Evolutionary conservation across 306 rosid species (phyloP).

Genomic region (Trifolium pratense): DNA sequence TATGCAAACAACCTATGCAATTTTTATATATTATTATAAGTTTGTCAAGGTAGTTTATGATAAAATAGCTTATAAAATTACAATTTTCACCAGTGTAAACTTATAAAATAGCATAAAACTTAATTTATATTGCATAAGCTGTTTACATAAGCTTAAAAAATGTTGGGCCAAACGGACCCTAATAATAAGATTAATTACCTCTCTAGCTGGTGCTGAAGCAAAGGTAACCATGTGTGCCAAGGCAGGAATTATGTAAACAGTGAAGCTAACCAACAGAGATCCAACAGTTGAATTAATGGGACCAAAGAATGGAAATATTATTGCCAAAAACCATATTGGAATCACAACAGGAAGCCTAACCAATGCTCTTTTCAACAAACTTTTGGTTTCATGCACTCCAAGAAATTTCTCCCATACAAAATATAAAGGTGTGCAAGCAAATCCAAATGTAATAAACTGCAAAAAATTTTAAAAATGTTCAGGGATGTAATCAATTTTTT

Average conservation of each 20-base stretch:
- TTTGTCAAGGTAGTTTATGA: too few species aligned
- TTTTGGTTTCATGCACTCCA: conserved; percentile 84
- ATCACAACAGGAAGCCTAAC: conserved; percentile 89
- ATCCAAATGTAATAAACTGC: conserved; percentile 98
- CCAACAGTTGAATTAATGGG: conserved; percentile 97
- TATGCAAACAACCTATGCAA: too few species aligned
- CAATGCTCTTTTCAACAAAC: conserved; percentile 79
- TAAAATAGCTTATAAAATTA: too few species aligned
- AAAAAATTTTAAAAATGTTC: too few species aligned
- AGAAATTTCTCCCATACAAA: conserved; percentile 98
- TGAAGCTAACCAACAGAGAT: conserved; percentile 96
- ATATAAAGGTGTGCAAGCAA: conserved; percentile 97
- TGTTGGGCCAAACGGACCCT: too few species aligned
- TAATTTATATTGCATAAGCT: too few species aligned
- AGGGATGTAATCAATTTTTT: too few species aligned
- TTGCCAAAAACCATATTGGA: conserved; percentile 97
- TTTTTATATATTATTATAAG: too few species aligned
- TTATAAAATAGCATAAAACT: too few species aligned
- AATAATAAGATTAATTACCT: conserved; percentile 54
- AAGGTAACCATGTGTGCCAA: conserved; percentile 94
- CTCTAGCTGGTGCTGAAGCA: conserved; percentile 79
- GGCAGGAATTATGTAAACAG: conserved; percentile 97
- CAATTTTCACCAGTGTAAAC: too few species aligned
- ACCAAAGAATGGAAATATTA: conserved; percentile 95
- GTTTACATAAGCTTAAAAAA: too few species aligned